Conservation (phyloP, 768 basidiomycete genomes). For the Cystofilobasidium bisporidii region DNA sequence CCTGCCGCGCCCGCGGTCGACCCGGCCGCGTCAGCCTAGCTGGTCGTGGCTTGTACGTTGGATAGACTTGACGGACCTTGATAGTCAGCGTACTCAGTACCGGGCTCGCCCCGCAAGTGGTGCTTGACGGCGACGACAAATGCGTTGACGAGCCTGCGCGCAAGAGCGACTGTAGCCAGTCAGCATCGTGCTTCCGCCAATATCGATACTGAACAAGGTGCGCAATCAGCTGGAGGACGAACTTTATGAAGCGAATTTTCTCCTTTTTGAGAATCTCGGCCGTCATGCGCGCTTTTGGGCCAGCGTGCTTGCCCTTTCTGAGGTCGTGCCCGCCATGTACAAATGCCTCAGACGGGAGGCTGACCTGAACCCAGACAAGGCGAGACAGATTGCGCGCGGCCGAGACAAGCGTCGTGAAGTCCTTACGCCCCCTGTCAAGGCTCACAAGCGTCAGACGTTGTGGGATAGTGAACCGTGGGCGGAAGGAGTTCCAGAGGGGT, state of each 20-base stretch:
- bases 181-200: too few species aligned
- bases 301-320: conserved; percentile 43
- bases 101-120: conserved; percentile 34
- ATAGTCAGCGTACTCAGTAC: conserved; percentile 16
- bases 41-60: too few species aligned
- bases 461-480: too few species aligned
- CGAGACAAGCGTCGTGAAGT: conserved; percentile 61
- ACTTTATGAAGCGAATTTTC: conserved; percentile 60
- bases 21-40: neutral
- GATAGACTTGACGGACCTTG: too few species aligned
- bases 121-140: conserved; percentile 68
- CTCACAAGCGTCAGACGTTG: too few species aligned
- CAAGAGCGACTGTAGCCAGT: too few species aligned
- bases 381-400: conserved; percentile 52
- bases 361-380: conserved; percentile 67
- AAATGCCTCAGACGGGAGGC: conserved; percentile 44
- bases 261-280: conserved; percentile 34
- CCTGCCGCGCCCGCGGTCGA: conserved; percentile 37
- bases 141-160: conserved; percentile 47
- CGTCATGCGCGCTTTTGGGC: conserved; percentile 32
- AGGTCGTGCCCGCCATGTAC: conserved; percentile 34
- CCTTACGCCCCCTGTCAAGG: conserved; percentile 63
- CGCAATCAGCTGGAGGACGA: too few species aligned
- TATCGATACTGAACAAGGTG: too few species aligned
- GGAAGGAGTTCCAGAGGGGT: neutral